Evolutionary conservation across 352 stramenopile genomes (phyloP), one percentile per base, ranked within the genome.

Genomic region (Poterioochromonas sp.): DNA sequence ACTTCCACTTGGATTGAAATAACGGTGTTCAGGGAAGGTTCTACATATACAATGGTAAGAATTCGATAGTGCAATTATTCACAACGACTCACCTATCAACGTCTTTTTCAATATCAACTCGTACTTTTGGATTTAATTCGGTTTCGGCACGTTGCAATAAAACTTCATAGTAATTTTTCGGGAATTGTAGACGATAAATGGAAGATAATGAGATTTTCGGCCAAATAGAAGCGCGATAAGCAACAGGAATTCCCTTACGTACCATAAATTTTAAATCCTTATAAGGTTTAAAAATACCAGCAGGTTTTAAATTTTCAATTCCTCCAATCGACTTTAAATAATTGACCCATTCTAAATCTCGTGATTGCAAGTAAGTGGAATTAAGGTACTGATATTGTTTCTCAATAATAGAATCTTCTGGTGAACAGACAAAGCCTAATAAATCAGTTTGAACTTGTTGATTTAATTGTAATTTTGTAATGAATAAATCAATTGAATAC

Each of bases 101-200:
- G 80, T 94, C 90, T 76, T 94, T 94, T 80, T 93, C 90, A 62
- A 94, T 93, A 76, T 94, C 90, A 82, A 91, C 85, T 34, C 84
- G 83, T 20, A 82, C 80, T 49, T 78, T 37, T n/a, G 47, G 34
- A 26, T 64, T 80, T 2, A 87, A 85, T 73, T 87, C 85, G 70
- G 89, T 88, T 76, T 80, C 88, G 37, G 90, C 47, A n/a, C 40
- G 5, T 71, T 8, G 18, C 3, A 78, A 18, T 18, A 78, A 34
- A 2, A 26, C 34, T 51, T 65, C 2, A 37, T 78, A 78, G 32
- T 78, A 78, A 53, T 71, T n/a, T 37, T 71, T 11, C 11, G 71
- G 82, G 37, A 82, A 87, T 54, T 89, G 83, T 11, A 87, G 79
- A 22, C 87, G 85, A 79, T 83, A 73, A 35, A 93, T 44, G 5